Base-by-base conservation (phyloP, 495 filamentous ascomycete genomes). In the Aspergillus kassunensis region DNA sequence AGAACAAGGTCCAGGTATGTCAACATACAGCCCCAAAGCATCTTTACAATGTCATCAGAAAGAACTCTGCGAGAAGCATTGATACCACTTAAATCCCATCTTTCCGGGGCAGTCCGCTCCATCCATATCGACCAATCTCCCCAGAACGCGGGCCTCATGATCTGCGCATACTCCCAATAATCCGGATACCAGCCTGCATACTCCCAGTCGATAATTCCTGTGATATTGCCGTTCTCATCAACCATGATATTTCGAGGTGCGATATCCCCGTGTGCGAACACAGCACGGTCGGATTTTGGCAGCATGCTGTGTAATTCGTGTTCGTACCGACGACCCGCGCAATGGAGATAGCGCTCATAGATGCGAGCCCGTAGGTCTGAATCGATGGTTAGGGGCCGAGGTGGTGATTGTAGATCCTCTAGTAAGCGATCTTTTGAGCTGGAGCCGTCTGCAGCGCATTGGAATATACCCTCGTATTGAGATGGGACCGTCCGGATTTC, bases 131-230 rank as follows among this genome's bases (percentile, higher is more conserved):
- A 58, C 61, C 61, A 77, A 36, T 74, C 65, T 2, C 54, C 51
- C 20, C 57, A 58, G 33, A 54, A 48, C 6, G 65, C 64, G 15
- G 64, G 66, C 42, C 63, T 60, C 58, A 72, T 57, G 25, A 72
- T 74, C 33, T 74, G 69, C 27, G 70, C 71, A 27, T 27, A 27
- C 24, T 27, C 24, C 24, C 24, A 27, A 27, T 27, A 27, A 27
- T 27, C 24, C 24, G 76, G 71, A 59, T 71, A 76, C 74, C 74
- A 78, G 2, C 74, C 74, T 23, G 71, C 64, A 20, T 13, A 56
- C 59, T 78, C 73, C 75, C 74, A 76, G 49, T 76, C 73, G 0
- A 79, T 42, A 25, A 80, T 52, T 11, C 61, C 74, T 0, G 62
- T 71, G 44, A 78, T 64, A 7, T 45, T 58, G 18, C 59, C 49